These are phyloP conservation scores for Cornus florida DNA, from an alignment of 148 eudicot species.

Conservation along the genomic window DNA sequence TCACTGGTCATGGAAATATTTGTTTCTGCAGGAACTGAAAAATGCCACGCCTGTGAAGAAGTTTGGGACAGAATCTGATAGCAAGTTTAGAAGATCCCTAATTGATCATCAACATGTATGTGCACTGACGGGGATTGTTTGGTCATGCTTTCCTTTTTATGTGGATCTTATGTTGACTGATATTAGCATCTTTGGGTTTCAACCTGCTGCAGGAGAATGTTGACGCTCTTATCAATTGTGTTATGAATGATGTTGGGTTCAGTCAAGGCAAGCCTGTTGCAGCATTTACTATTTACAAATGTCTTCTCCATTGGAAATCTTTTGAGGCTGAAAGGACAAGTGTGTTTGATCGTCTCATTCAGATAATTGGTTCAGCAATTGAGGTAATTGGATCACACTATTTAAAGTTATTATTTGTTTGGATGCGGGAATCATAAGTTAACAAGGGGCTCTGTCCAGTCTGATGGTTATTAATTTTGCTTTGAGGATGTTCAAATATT, in stretches of 20 bases:
- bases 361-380: constrained; percentile 94
- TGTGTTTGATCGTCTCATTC: constrained; percentile 94
- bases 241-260: constrained; percentile 76
- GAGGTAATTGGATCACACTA: constrained; percentile 54
- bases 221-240: constrained; percentile 79
- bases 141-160: neutral
- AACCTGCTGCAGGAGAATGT: constrained; percentile 72
- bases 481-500: too few relatives aligned
- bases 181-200: constrained; percentile 9
- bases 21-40: constrained; percentile 54
- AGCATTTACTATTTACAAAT: constrained; percentile 90
- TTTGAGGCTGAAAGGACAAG: constrained; percentile 98
- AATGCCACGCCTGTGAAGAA: constrained; percentile 54
- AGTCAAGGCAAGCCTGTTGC: constrained; percentile 97
- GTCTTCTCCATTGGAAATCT: constrained; percentile 96
- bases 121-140: constrained; percentile 7
- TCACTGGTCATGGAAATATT: neutral
- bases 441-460: neutral
- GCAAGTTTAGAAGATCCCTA: constrained; percentile 52
- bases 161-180: constrained; percentile 1
- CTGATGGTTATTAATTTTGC: neutral
- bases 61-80: constrained; percentile 66
- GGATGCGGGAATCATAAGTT: neutral
- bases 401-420: neutral
- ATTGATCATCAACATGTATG: constrained; percentile 73